Conservation (phyloP, 2,329 filamentous ascomycete species). For the Aspergillus sp. region DNA sequence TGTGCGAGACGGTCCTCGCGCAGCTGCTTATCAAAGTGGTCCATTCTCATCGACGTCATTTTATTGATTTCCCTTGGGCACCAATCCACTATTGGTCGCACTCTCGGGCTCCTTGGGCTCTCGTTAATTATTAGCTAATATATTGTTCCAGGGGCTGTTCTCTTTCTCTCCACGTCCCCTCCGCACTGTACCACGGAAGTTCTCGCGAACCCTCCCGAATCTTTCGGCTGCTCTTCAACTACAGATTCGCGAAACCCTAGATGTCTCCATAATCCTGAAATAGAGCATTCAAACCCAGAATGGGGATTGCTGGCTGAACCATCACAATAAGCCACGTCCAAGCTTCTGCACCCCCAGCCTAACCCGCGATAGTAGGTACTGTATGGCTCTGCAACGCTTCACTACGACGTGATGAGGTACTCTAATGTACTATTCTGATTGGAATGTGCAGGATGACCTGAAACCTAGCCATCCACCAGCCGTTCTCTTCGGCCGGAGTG, state of each 20-base stretch:
- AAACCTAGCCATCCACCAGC: conserved; percentile 4
- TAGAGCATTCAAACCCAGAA: background rate
- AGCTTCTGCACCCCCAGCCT: background rate
- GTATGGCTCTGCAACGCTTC: background rate
- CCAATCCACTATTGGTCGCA: conserved; percentile 1
- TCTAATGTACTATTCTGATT: background rate
- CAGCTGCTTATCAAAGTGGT: conserved; percentile 9
- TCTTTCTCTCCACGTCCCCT: too few relatives aligned
- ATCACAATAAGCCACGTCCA: background rate
- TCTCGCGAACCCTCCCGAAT: too few relatives aligned
- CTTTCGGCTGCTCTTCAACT: background rate
- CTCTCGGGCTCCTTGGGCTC: background rate
- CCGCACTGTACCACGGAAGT: too few relatives aligned
- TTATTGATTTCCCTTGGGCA: conserved; percentile 19
- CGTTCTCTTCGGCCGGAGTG: background rate
- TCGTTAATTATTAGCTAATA: conserved; percentile 3
- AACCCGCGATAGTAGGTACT: background rate
- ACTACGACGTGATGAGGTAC: background rate
- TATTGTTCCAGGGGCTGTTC: background rate
- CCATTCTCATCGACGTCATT: conserved; percentile 22
- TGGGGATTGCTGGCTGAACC: background rate
- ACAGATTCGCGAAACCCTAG: background rate
- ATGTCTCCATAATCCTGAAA: background rate
- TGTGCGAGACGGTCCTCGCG: conserved; percentile 10
- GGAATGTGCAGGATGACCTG: conserved; percentile 6